phyloP scores from a whole-genome alignment of 495 filamentous ascomycete species.

The Beverwykella pulmonaria region DNA sequence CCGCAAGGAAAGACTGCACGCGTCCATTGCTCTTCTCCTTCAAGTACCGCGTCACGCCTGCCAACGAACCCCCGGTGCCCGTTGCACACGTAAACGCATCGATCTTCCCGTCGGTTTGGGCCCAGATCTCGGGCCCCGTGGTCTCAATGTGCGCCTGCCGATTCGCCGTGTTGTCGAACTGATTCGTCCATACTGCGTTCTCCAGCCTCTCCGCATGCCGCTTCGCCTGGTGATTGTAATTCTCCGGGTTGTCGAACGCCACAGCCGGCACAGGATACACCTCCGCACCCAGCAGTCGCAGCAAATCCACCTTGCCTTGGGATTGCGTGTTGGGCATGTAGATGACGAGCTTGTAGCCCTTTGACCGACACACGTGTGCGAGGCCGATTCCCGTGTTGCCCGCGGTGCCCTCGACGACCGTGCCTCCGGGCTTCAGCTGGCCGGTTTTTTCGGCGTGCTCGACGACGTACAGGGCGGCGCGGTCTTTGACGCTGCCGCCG shows the following conservation, averaged over 20 bases:
- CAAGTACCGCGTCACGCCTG: constrained; percentile 84
- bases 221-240: constrained; percentile 95
- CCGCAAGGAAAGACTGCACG: constrained; percentile 89
- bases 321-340: constrained; percentile 99
- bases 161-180: constrained; percentile 97
- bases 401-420: constrained; percentile 94
- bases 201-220: constrained; percentile 81
- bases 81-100: constrained; percentile 96
- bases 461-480: constrained; percentile 91
- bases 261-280: constrained; percentile 98
- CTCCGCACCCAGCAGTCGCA: constrained; percentile 90
- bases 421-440: constrained; percentile 79
- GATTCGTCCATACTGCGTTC: constrained; percentile 98
- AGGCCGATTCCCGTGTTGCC: constrained; percentile 98
- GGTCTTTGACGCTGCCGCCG: constrained; percentile 94
- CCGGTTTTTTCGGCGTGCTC: constrained; percentile 90
- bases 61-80: constrained; percentile 89
- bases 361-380: constrained; percentile 91
- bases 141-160: constrained; percentile 94
- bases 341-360: constrained; percentile 92
- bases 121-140: constrained; percentile 95
- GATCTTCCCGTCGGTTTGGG: constrained; percentile 82
- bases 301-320: constrained; percentile 93
- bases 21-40: constrained; percentile 78
- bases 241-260: constrained; percentile 91